These are phyloP conservation scores for Raphidocelis subcapitata DNA, from an alignment of 139 green algal genomes.

Conservation along the genomic window DNA sequence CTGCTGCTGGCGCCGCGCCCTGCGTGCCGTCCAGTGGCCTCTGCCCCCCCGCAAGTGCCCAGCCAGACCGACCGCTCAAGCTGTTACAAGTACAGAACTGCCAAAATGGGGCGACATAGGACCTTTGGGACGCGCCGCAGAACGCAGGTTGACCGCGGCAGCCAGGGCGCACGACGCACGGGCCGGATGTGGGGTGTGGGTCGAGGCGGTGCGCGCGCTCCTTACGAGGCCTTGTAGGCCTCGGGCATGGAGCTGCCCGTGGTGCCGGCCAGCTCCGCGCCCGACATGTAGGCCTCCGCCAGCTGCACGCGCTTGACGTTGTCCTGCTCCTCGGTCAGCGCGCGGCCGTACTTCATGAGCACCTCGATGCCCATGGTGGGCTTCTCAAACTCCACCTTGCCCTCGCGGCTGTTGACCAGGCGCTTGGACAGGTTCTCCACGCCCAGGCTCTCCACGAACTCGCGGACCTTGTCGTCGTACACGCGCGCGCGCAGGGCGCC, in stretches of 20 bases:
- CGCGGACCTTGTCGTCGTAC: slow-evolving; percentile 91
- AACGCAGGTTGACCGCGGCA: too few relatives aligned
- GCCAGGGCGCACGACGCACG: too few relatives aligned
- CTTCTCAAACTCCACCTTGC: slow-evolving; percentile 82
- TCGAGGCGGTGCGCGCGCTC: too few relatives aligned
- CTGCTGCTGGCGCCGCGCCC: too few relatives aligned
- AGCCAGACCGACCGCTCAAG: too few relatives aligned
- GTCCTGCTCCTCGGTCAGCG: slow-evolving; percentile 96
- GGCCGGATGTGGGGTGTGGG: too few relatives aligned
- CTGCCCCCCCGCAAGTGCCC: too few relatives aligned
- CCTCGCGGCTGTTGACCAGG: slow-evolving; percentile 90
- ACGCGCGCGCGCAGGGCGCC: slow-evolving; percentile 90
- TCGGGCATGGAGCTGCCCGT: slow-evolving; percentile 74
- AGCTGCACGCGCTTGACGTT: slow-evolving; percentile 99
- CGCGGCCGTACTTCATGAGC: slow-evolving; percentile 88
- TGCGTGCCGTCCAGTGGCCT: too few relatives aligned
- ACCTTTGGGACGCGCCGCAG: too few relatives aligned
- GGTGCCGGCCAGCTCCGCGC: slow-evolving; percentile 81
- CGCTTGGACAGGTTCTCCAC: slow-evolving; percentile 86
- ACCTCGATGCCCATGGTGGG: slow-evolving; percentile 83
- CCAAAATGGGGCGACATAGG: too few relatives aligned
- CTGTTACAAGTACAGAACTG: too few relatives aligned
- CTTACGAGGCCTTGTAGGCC: slow-evolving; percentile 40
- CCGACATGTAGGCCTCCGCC: slow-evolving; percentile 90
- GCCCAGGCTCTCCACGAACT: slow-evolving; percentile 80